Evolutionary conservation across 2,329 filamentous ascomycete species (phyloP).

Genomic region (Penicillium sp.): DNA sequence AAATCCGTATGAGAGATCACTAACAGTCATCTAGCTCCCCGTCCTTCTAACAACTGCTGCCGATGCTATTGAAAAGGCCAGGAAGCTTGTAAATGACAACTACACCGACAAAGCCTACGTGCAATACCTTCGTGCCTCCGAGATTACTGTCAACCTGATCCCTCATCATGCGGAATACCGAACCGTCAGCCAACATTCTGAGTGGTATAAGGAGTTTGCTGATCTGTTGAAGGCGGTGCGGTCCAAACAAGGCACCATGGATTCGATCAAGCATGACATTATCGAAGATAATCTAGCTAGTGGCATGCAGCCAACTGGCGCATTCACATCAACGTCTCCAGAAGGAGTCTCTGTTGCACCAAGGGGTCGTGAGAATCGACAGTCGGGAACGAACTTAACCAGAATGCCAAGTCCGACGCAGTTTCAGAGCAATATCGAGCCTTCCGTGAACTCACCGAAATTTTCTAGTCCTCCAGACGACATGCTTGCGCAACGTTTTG

Average conservation of each 20-base stretch:
- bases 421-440: conserved; percentile 31
- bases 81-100: conserved; percentile 30
- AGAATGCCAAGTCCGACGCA: conserved; percentile 43
- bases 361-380: conserved; percentile 25
- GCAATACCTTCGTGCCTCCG: conserved; percentile 77
- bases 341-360: conserved; percentile 14
- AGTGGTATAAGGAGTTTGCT: conserved; percentile 50
- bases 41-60: conserved; percentile 35
- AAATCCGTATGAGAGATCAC: neutral
- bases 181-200: conserved; percentile 52
- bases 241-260: conserved; percentile 43
- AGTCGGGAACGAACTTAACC: conserved; percentile 19
- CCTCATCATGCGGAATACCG: conserved; percentile 72
- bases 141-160: conserved; percentile 72
- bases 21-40: conserved; percentile 32
- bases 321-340: conserved; percentile 10
- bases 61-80: conserved; percentile 36
- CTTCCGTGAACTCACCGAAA: conserved; percentile 23
- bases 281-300: conserved; percentile 36
- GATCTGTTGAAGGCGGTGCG: conserved; percentile 47
- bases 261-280: conserved; percentile 41
- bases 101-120: conserved; percentile 69
- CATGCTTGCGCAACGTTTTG: conserved; percentile 42
- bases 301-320: conserved; percentile 27
- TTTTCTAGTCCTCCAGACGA: conserved; percentile 34